Base-by-base conservation (phyloP, 2,329 filamentous ascomycete genomes). In the Venturia aucupariae region DNA sequence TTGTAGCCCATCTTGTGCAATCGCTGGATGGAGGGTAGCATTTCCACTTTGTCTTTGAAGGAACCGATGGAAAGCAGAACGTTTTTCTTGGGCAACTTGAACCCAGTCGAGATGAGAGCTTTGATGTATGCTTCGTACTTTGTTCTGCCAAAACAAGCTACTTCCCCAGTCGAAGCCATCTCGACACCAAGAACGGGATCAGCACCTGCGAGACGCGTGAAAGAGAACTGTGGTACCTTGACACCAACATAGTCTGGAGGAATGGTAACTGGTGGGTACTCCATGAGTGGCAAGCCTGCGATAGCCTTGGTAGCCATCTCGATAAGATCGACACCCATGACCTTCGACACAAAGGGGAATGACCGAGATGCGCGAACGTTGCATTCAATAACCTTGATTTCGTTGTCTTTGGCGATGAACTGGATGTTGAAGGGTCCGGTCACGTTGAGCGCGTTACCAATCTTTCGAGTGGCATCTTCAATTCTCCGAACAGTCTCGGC, bases 361-460 rank as follows among this genome's bases (percentile, higher is more conserved):
- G 93, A 97, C 68, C 94, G 86, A 57, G 94, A 97, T 19, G 94
- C 94, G 68, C 94, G 88, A 66, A 97, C 94, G 72, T 99, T 99
- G 79, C 94, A 97, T 79, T 99, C 94, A 68, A 99, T 99, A 69
- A 99, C 94, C 82, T 97, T 97, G 82, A 99, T 97, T 69, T 97
- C 93, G 75, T 97, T 97, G 76, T 97, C 92, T 81, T 97, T 97
- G 71, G 94, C 94, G 72, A 99, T 99, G 80, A 99, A 97, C 75
- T 99, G 94, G 68, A 99, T 99, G 79, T 99, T 99, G 84, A 89
- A 97, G 27, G 94, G 94, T 61, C 94, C 94, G 48, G 94, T 97
- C 65, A 99, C 89, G 74, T 97, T 97, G 66, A 97, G 84, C 19
- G 94, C 93, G 67, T 89, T 87, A 69, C 89, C 94, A 70, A 99